A percentile compares a stretch with the other conserved stretches of the same genome.
Evolutionary conservation across 2,329 filamentous ascomycete genomes (phyloP).

Genomic region (Meredithiella fracta): DNA sequence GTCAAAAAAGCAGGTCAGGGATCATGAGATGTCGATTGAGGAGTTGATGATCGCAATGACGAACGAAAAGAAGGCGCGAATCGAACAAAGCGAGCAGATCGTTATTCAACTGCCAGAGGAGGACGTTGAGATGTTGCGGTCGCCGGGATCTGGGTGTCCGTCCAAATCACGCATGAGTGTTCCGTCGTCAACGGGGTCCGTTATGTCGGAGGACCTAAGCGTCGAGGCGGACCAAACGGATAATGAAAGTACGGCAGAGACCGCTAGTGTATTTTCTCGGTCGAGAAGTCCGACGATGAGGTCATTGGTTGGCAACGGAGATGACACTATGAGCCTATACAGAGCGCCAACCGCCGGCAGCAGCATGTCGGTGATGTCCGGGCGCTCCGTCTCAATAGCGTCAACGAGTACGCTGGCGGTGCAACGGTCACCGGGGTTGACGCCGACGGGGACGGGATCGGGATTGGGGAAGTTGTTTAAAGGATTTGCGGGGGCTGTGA

Average conservation of each 20-base stretch:
- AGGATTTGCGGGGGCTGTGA: conserved; percentile 25
- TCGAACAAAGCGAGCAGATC: conserved; percentile 22
- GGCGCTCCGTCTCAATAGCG: neutral
- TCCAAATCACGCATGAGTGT: conserved; percentile 7
- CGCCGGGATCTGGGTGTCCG: neutral
- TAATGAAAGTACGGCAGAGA: conserved; percentile 30
- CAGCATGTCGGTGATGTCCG: conserved; percentile 7
- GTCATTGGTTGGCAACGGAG: conserved; percentile 4
- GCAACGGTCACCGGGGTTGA: conserved; percentile 12
- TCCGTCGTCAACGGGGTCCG: conserved; percentile 21
- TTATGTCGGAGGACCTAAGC: conserved; percentile 35
- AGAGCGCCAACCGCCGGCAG: conserved; percentile 19
- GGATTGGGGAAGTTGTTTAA: conserved; percentile 15
- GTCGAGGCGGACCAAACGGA: conserved; percentile 40
- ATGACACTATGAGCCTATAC: neutral
- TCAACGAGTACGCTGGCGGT: conserved; percentile 16
- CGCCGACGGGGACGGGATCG: neutral
- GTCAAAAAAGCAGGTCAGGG: conserved; percentile 36
- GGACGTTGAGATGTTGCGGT: neutral
- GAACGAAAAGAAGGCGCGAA: conserved; percentile 32
- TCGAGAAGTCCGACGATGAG: conserved; percentile 36
- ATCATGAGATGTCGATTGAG: conserved; percentile 36
- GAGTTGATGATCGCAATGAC: conserved; percentile 34
- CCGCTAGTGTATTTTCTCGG: conserved; percentile 43
- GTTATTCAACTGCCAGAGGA: neutral